phyloP scores from a whole-genome alignment of 2,329 filamentous ascomycete species.

The Fusarium secorum region DNA sequence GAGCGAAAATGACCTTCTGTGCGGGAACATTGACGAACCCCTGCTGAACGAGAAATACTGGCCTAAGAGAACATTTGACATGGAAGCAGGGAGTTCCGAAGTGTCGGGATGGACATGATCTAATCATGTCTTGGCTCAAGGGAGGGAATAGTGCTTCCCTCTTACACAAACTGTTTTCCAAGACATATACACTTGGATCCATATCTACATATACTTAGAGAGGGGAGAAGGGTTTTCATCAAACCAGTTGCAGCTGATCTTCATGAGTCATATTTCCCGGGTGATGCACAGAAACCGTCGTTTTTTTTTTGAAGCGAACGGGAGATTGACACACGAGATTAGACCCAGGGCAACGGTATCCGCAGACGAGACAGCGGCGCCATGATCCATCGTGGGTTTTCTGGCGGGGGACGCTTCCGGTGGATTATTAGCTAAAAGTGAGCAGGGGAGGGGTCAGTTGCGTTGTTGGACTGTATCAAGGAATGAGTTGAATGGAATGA shows the following conservation, averaged over 20 bases:
- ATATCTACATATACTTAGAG: background rate
- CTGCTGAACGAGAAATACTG: slow-evolving; percentile 5
- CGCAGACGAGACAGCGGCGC: slow-evolving; percentile 20
- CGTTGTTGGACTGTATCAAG: background rate
- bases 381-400: slow-evolving; percentile 9
- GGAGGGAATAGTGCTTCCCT: background rate
- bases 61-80: background rate
- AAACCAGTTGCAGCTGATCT: background rate
- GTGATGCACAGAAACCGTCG: background rate
- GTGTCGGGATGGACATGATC: slow-evolving; percentile 24
- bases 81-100: slow-evolving; percentile 33
- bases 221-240: background rate
- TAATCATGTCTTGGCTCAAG: slow-evolving; percentile 1
- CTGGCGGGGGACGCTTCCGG: slow-evolving; percentile 34
- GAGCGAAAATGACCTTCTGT: background rate
- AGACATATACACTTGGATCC: background rate
- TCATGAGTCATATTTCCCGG: background rate
- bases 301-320: slow-evolving; percentile 5
- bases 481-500: background rate
- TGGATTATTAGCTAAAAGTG: slow-evolving; percentile 1
- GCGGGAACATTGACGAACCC: slow-evolving; percentile 8
- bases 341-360: slow-evolving; percentile 16
- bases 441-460: slow-evolving; percentile 19
- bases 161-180: background rate
- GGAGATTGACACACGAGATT: slow-evolving; percentile 34